Evolutionary conservation across 1,284 basidiomycete species (phyloP).

Genomic region (Phellopilus nigrolimitatus): DNA sequence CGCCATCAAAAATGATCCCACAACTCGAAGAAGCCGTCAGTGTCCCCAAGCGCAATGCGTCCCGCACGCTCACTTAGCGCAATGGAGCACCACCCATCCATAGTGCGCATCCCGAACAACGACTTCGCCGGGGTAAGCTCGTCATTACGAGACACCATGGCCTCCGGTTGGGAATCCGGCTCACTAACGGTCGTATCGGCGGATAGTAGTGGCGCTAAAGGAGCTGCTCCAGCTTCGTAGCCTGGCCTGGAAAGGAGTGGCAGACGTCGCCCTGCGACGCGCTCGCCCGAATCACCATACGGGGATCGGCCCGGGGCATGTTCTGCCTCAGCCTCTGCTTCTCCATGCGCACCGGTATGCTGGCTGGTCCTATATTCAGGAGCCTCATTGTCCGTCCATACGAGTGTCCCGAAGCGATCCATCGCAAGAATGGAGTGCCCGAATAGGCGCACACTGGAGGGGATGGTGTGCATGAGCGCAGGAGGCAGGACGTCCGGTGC

Average conservation of each 20-base stretch:
- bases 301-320: conserved; percentile 26
- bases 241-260: background rate
- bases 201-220: no score
- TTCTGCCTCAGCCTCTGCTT: conserved; percentile 37
- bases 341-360: no score
- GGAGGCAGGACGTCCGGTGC: conserved; percentile 32
- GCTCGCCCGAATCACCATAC: conserved; percentile 9
- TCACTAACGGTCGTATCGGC: background rate
- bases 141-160: background rate
- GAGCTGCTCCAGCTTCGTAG: background rate
- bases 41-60: conserved; percentile 48
- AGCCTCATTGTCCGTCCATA: conserved; percentile 58
- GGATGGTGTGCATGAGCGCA: conserved; percentile 37
- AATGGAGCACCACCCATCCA: conserved; percentile 48
- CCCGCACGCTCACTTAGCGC: conserved; percentile 59
- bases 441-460: conserved; percentile 56
- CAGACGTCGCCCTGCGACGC: conserved; percentile 9
- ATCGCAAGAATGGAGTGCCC: conserved; percentile 48
- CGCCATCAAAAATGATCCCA: conserved; percentile 37
- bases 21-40: conserved; percentile 45
- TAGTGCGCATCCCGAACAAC: conserved; percentile 41
- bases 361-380: conserved; percentile 32
- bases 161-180: background rate
- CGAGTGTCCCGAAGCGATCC: conserved; percentile 53
- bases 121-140: conserved; percentile 29